A percentile compares a stretch with the other conserved stretches of the same genome.
phyloP scores from a whole-genome alignment of 2,329 filamentous ascomycete species.

The Penicillium concentricum region DNA sequence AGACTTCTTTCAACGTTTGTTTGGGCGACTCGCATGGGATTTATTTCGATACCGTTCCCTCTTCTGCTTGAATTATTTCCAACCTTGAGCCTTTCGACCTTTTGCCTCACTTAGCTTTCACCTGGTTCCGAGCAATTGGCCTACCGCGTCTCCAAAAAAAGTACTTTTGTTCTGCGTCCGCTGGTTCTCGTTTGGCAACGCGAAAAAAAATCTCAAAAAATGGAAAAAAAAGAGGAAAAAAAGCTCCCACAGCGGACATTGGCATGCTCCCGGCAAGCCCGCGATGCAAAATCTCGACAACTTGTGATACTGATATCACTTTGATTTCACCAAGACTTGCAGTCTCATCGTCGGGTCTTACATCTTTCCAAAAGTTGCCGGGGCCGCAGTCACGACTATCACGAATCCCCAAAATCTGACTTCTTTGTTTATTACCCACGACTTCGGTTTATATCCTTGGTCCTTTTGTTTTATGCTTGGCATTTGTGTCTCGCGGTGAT shows the following conservation, averaged over 20 bases:
- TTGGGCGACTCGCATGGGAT: constrained; percentile 20
- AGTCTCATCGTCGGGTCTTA: constrained; percentile 14
- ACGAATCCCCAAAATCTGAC: constrained; percentile 33
- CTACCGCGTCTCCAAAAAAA: constrained; percentile 32
- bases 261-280: constrained; percentile 23
- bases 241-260: constrained; percentile 29
- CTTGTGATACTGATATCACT: not conserved
- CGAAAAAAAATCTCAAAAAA: constrained; percentile 29
- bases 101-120: constrained; percentile 23
- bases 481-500: constrained; percentile 39
- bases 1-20: constrained; percentile 26
- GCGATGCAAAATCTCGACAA: constrained; percentile 9
- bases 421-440: constrained; percentile 27
- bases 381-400: constrained; percentile 37
- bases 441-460: constrained; percentile 39
- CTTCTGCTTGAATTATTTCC: constrained; percentile 18
- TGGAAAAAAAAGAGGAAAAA: constrained; percentile 32
- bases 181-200: constrained; percentile 26
- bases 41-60: constrained; percentile 32
- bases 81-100: constrained; percentile 29
- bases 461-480: constrained; percentile 34
- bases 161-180: constrained; percentile 32
- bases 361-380: constrained; percentile 9
- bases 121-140: constrained; percentile 37
- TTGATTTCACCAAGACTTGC: not conserved